Evolutionary conservation across 75 land plant species (phyloP).

Genomic region (Larix kaempferi): DNA sequence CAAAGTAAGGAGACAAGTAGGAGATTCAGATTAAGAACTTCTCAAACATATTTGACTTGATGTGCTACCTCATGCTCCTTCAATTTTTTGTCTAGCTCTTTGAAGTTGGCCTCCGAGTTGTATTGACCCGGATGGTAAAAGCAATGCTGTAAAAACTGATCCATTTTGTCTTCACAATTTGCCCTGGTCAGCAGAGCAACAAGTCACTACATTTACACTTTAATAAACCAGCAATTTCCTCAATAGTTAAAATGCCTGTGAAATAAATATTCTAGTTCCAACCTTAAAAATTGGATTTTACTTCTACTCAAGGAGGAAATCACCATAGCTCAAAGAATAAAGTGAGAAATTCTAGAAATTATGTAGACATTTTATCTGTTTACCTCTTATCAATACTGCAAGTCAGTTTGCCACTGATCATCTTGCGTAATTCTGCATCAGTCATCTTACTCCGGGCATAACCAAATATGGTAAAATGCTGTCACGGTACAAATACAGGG

Average conservation of each 20-base stretch:
- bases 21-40: neutral
- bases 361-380: neutral
- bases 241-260: neutral
- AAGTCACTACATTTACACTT: neutral
- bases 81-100: conserved; percentile 63
- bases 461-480: conserved; percentile 82
- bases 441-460: conserved; percentile 93
- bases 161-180: conserved; percentile 88
- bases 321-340: neutral
- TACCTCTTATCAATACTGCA: conserved; percentile 94
- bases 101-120: conserved; percentile 71
- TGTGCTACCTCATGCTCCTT: conserved; percentile 79
- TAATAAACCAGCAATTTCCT: neutral
- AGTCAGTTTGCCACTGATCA: conserved; percentile 83
- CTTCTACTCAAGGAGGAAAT: neutral
- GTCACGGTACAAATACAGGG: conserved; percentile 15
- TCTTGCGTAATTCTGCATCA: conserved; percentile 76
- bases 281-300: neutral
- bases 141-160: conserved; percentile 76
- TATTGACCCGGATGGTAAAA: conserved; percentile 96
- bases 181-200: conserved; percentile 36
- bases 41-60: neutral
- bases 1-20: neutral
- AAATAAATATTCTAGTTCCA: neutral
- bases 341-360: neutral